Base-by-base conservation (phyloP, 1,284 basidiomycete genomes). In the Boletus calvinii region DNA sequence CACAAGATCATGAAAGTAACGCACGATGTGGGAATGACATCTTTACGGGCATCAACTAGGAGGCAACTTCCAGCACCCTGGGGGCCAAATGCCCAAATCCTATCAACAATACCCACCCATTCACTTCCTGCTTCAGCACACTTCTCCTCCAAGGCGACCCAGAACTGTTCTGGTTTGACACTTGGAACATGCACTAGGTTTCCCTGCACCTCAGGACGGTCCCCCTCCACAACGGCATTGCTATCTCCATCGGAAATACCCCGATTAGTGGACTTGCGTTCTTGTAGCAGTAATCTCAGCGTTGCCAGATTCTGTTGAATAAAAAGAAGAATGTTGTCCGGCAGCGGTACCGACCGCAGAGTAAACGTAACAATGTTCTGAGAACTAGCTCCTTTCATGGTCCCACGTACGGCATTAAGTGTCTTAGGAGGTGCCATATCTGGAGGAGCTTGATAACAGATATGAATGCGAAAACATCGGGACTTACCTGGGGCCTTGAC, bases 1-100 rank as follows among this genome's bases (percentile, higher is more conserved):
- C 60, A 36, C 40, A 36, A 47, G 40, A 52, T 20, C 20, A 37
- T 26, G 43, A 40, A 46, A 11, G 39, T 52, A 12, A 74, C 85
- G 67, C 57, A 87, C 85, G 85, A 88, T 55, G 71, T 74, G 48
- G 68, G 64, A 50, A 65, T 43, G 20, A 62, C 63, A 39, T 73
- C 70, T 54, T 77, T 74, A 52, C 86, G 76, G 13, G 74, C 66
- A 71, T 98, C 96, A 11, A 98, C 75, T 7, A 99, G 73, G 13
- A 99, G 64, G 67, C 96, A 98, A 5, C 92, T 85, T 0, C 96
- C 96, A 17, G 90, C 83, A 48, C 84, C 75, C 58, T 90, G 88
- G 0, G 97, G 96, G 0, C 97, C 97, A 70, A 98, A 96, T 13
- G 91, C 84, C 90, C 94, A 96, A 1, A 97, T 81, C 50, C 76